A percentile compares a stretch with the other conserved stretches of the same genome.
phyloP scores from a whole-genome alignment of 2,329 filamentous ascomycete genomes.

The Aureobasidium leucospermi region DNA sequence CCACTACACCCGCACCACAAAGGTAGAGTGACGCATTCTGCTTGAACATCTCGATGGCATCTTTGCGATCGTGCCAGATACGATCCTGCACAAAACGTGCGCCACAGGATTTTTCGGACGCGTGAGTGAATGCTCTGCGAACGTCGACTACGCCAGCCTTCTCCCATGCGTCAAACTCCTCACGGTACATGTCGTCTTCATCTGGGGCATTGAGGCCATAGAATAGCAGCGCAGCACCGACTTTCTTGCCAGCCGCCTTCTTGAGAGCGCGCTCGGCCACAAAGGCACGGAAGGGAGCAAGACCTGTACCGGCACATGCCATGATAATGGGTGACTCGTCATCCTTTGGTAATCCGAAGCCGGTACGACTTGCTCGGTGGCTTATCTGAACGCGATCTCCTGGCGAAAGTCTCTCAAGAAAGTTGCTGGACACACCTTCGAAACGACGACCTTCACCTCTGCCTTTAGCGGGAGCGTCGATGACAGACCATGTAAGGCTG shows the following conservation, averaged over 20 bases:
- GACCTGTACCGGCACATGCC: slow-evolving; percentile 45
- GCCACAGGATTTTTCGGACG: slow-evolving; percentile 19
- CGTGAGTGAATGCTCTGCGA: slow-evolving; percentile 25
- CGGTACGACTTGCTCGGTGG: not conserved
- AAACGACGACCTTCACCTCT: not conserved
- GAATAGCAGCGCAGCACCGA: slow-evolving; percentile 35
- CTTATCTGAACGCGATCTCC: not conserved
- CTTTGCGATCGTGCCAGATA: slow-evolving; percentile 26
- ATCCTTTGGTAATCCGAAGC: slow-evolving; percentile 39
- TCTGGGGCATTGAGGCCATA: slow-evolving; percentile 34
- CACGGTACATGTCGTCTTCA: slow-evolving; percentile 32
- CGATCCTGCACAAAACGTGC: slow-evolving; percentile 30
- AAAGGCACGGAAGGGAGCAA: slow-evolving; percentile 42
- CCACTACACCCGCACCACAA: not conserved
- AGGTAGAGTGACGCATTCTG: slow-evolving; percentile 19
- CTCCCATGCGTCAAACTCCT: slow-evolving; percentile 25
- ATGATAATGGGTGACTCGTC: slow-evolving; percentile 43
- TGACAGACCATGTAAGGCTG: not conserved
- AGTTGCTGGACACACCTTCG: not conserved
- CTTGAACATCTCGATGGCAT: slow-evolving; percentile 34
- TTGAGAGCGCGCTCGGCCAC: slow-evolving; percentile 34
- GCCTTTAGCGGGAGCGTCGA: not conserved
- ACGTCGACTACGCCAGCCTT: slow-evolving; percentile 22
- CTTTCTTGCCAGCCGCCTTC: slow-evolving; percentile 28
- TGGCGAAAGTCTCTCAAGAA: not conserved